Evolutionary conservation across 805 yeast genomes (phyloP).

Genomic region (Sugiyamaella lignohabitans): DNA sequence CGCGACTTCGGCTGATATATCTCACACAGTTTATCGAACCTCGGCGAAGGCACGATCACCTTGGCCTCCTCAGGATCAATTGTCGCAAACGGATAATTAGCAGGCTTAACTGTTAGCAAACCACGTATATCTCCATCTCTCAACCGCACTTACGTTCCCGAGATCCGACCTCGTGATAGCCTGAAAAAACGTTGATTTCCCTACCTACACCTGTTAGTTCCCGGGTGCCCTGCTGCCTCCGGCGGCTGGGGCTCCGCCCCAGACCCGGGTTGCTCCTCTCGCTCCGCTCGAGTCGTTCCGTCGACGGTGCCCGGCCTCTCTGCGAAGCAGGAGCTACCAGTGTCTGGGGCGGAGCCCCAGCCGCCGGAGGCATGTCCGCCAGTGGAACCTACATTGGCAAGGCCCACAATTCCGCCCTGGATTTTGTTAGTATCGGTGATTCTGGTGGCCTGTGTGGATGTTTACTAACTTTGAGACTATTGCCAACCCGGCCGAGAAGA

Average conservation of each 20-base stretch:
- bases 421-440: too few relatives aligned
- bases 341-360: too few relatives aligned
- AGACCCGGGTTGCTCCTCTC: too few relatives aligned
- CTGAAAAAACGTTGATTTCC: slow-evolving; percentile 94
- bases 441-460: too few relatives aligned
- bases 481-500: slow-evolving; percentile 78
- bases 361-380: too few relatives aligned
- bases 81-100: slow-evolving; percentile 97
- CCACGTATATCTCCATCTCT: neutral
- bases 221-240: too few relatives aligned
- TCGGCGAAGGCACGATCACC: slow-evolving; percentile 85
- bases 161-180: slow-evolving; percentile 88
- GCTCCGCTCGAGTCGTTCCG: too few relatives aligned
- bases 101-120: slow-evolving; percentile 46
- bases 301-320: too few relatives aligned
- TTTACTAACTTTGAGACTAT: slow-evolving; percentile 48
- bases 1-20: slow-evolving; percentile 74
- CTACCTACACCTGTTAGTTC: too few relatives aligned
- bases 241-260: too few relatives aligned
- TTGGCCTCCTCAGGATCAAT: slow-evolving; percentile 98
- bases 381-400: slow-evolving; percentile 86
- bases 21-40: slow-evolving; percentile 70
- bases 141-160: slow-evolving; percentile 45
- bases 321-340: too few relatives aligned
- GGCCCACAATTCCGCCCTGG: slow-evolving; percentile 77